Evolutionary conservation across 2,329 filamentous ascomycete species (phyloP), one percentile per base, ranked within the genome.

Genomic region (Pseudocercospora crystallina): DNA sequence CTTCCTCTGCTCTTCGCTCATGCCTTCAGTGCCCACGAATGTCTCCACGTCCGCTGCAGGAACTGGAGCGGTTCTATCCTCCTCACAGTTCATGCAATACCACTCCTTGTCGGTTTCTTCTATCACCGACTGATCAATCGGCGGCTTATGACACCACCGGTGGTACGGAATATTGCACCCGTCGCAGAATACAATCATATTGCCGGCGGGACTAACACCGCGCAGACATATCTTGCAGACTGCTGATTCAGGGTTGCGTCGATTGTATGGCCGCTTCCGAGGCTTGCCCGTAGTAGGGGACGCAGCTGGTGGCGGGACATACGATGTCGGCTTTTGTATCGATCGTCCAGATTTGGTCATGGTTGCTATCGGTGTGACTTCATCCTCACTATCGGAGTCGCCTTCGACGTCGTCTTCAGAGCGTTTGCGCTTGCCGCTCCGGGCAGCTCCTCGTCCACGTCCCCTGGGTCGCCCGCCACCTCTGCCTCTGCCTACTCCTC

Each of bases 131-230:
- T 85, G 80, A n/a, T 80, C 77, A 53, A 95, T 88, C 8, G 80
- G 79, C 1, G 89, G 89, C 51, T 87, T 80, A 67, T 95, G 89
- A 64, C 89, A 95, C 62, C 83, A 82, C 67, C 90, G 87, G 69
- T 95, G 89, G 80, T 89, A 95, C 36, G 84, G 82, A 29, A 78
- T 77, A 66, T 89, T 88, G 73, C 89, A 95, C 12, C 84, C 84
- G 69, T 92, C 87, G 72, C 89, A 95, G 69, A 91, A 90, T 2
- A 94, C 88, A 65, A 95, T 91, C 71, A 85, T 81, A 71, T 94
- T 94, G 60, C 75, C 82, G n/a, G 76, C 68, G 2, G 86, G 85
- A 62, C 86, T 89, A 58, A 86, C 80, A 8, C 86, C 84, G 58
- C 89, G 78, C 46, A 84, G 80, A 70, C 89, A 95, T 57, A 81